A percentile compares a stretch with the other conserved stretches of the same genome.
Evolutionary conservation across 768 basidiomycete species (phyloP).

Genomic region (Russula sp.): DNA sequence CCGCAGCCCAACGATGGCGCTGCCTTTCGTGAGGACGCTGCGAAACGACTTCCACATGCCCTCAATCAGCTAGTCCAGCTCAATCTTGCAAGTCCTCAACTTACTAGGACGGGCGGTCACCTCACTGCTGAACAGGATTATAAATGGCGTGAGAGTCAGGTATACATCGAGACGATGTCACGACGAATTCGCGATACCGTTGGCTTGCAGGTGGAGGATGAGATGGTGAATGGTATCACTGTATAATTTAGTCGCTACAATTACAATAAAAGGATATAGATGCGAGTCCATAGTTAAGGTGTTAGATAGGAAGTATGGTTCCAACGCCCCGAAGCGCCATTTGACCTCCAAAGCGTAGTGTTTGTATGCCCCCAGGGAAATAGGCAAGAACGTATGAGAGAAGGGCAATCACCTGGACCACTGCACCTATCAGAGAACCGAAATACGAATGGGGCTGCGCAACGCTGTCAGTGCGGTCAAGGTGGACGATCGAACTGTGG

Average conservation of each 20-base stretch:
- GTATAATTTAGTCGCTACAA: constrained; percentile 17
- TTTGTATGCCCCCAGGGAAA: constrained; percentile 88
- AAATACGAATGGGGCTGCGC: constrained; percentile 76
- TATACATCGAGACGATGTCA: constrained; percentile 75
- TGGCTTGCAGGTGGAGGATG: constrained; percentile 47
- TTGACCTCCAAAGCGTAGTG: constrained; percentile 74
- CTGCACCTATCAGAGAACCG: constrained; percentile 78
- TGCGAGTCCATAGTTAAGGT: background rate
- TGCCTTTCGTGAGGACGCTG: constrained; percentile 56
- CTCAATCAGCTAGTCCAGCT: constrained; percentile 54
- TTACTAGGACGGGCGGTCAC: constrained; percentile 25
- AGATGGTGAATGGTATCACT: constrained; percentile 24
- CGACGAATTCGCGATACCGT: constrained; percentile 63
- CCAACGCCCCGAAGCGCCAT: constrained; percentile 83
- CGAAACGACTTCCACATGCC: constrained; percentile 52
- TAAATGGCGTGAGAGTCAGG: constrained; percentile 62
- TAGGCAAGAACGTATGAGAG: constrained; percentile 90
- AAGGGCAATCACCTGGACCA: constrained; percentile 82
- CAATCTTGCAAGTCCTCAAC: constrained; percentile 44
- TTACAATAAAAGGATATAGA: constrained; percentile 21
- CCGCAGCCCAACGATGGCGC: constrained; percentile 52
- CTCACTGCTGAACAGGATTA: constrained; percentile 37
- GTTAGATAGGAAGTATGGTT: constrained; percentile 73
- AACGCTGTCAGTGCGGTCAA: constrained; percentile 10
- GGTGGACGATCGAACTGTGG: constrained; percentile 23